Evolutionary conservation across 768 basidiomycete species (phyloP).

Genomic region (Chalciporus sphaerocephalus): DNA sequence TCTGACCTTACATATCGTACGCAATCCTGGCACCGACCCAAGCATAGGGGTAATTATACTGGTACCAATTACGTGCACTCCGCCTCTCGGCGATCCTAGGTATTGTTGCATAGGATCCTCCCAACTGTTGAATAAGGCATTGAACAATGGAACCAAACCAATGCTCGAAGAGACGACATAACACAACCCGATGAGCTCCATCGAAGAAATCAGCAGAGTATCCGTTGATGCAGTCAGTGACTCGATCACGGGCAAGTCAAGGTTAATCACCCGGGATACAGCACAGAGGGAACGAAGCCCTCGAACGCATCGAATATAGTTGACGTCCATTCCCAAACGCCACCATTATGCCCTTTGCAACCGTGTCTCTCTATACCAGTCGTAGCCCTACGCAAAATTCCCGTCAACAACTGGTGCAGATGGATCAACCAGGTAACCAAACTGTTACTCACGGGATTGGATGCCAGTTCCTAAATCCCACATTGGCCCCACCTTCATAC

Average conservation of each 20-base stretch:
- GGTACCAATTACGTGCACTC: slow-evolving; percentile 86
- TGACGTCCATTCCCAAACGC: slow-evolving; percentile 98
- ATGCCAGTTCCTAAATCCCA: slow-evolving; percentile 92
- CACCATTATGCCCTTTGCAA: slow-evolving; percentile 80
- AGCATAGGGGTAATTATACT: slow-evolving; percentile 84
- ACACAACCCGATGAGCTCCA: slow-evolving; percentile 77
- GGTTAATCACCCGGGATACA: slow-evolving; percentile 78
- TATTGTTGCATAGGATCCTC: slow-evolving; percentile 84
- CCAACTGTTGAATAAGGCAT: slow-evolving; percentile 51
- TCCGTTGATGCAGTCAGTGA: slow-evolving; percentile 32
- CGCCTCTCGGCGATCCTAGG: slow-evolving; percentile 76
- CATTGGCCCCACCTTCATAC: slow-evolving; percentile 73
- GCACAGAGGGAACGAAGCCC: slow-evolving; percentile 66
- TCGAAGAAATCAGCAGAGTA: slow-evolving; percentile 93
- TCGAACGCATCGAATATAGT: slow-evolving; percentile 67
- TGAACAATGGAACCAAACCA: background rate
- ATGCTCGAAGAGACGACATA: slow-evolving; percentile 41
- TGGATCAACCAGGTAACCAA: background rate
- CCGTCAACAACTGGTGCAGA: slow-evolving; percentile 1
- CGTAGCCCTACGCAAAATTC: slow-evolving; percentile 50
- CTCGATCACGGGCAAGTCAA: background rate
- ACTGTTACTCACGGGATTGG: slow-evolving; percentile 76
- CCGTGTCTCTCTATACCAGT: slow-evolving; percentile 48
- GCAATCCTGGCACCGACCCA: slow-evolving; percentile 77
- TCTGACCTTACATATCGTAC: slow-evolving; percentile 40